Base-by-base conservation (phyloP, 106 monocot species). In the Allium fistulosum region DNA sequence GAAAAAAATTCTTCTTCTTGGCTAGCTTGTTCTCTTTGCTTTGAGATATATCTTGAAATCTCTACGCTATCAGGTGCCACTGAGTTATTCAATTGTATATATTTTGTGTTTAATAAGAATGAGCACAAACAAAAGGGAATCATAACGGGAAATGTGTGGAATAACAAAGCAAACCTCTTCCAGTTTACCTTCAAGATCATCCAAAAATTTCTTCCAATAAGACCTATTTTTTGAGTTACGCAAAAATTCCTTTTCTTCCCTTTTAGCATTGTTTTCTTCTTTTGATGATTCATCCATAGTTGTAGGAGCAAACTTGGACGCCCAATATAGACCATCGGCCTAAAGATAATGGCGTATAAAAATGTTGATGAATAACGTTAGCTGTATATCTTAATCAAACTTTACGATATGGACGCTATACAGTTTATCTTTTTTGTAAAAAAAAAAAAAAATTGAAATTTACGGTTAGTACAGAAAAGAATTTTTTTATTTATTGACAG, bases 1-100 rank as follows among this genome's bases (percentile, higher is more conserved):
- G 67, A 66, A 84, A 59, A 97, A 46, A 81, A 84, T 26, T 97
- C 97, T 76, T 97, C 97, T 81, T 97, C 97, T 62, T 83, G 76
- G 51, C 75, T 76, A 26, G 77, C 86, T 67, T 81, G 84, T 37
- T 80, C 66, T 58, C 89, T 92, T 73, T 78, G 61, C 72, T 85
- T 86, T 63, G 78, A 75, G 59, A 71, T 67, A 71, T 90, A 92
- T 17, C 84, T 37, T 37, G 37, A 37, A 4, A 37, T 5, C 37
- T 37, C 37, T 37, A 37, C 5, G 37, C 37, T 37, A 37, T 37
- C 37, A 37, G 37, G 37, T 37, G 0, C 37, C 37, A 37, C 37
- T 37, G 37, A 37, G 37, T 78, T 0, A 67, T 26, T 89, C 97
- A 62, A 87, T 37, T 13, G 62, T 70, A 72, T 92, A 88, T 77